A percentile compares a stretch with the other conserved stretches of the same genome.
phyloP scores from a whole-genome alignment of 441 rosid species.

The Aleurites moluccanus region DNA sequence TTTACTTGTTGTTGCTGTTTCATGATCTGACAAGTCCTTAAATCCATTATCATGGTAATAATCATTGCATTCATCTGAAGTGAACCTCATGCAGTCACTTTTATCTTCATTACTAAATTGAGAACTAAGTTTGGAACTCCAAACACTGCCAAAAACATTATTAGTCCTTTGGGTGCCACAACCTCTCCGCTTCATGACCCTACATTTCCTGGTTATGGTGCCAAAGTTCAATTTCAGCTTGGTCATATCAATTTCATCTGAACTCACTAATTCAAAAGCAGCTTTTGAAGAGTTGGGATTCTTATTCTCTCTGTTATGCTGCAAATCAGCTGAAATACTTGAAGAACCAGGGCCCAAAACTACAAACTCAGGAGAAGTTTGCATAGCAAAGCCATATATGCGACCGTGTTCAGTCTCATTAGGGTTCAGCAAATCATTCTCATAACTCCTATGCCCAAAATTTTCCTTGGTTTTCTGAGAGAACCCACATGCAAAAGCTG shows the following conservation, averaged over 20 bases:
- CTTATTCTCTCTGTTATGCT: conserved; percentile 39
- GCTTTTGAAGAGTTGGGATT: conserved; percentile 42
- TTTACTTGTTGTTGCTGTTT: conserved; percentile 30
- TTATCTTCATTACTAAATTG: conserved; percentile 28
- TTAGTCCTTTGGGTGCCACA: conserved; percentile 25
- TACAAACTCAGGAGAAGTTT: conserved; percentile 24
- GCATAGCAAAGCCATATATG: conserved; percentile 20
- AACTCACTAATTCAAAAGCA: conserved; percentile 24
- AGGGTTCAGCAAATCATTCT: conserved; percentile 25
- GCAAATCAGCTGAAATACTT: conserved; percentile 31
- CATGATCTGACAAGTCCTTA: conserved; percentile 28
- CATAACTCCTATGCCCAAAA: conserved; percentile 35
- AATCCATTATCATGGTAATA: conserved; percentile 13
- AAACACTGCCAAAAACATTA: conserved; percentile 29
- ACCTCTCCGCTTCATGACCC: conserved; percentile 51
- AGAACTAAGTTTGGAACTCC: conserved; percentile 39
- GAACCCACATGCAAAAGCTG: conserved; percentile 55
- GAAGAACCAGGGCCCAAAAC: conserved; percentile 28
- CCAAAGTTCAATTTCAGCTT: conserved; percentile 40
- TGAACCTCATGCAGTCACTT: conserved; percentile 24
- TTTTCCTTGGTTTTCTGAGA: conserved; percentile 28
- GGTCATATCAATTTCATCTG: conserved; percentile 23
- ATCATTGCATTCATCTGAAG: conserved; percentile 24
- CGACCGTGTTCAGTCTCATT: conserved; percentile 17
- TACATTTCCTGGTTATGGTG: conserved; percentile 44